These are phyloP conservation scores for Kondoa subrosea DNA, from an alignment of 768 basidiomycete genomes.

Conservation along the genomic window DNA sequence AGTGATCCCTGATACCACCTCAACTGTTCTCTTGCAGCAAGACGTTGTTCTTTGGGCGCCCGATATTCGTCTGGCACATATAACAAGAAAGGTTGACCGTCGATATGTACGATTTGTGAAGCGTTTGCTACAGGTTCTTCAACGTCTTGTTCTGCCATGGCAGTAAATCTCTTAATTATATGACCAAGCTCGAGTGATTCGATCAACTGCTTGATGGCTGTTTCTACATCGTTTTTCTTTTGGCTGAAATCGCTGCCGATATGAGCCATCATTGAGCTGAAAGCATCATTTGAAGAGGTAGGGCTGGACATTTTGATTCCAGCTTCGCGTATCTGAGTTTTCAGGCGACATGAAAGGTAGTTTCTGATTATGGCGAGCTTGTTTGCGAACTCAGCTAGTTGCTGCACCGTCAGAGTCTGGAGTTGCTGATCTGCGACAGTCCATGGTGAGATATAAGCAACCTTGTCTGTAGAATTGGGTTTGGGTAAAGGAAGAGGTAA, in stretches of 20 bases:
- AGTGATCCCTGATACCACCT: not conserved
- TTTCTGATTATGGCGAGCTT: not conserved
- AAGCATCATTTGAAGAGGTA: not conserved
- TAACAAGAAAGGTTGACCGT: conserved; percentile 14
- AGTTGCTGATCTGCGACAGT: not conserved
- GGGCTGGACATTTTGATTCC: not conserved
- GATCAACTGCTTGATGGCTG: not conserved
- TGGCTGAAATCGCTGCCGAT: too few relatives aligned
- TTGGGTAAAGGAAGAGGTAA: not conserved
- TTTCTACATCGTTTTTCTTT: not conserved
- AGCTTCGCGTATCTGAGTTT: not conserved
- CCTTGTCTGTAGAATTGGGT: not conserved
- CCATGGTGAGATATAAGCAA: not conserved
- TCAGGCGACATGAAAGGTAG: not conserved
- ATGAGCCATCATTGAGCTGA: too few relatives aligned
- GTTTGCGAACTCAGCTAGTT: not conserved
- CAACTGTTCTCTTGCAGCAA: not conserved
- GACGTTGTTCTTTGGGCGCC: conserved; percentile 3
- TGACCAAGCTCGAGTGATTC: not conserved
- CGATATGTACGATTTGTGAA: conserved; percentile 14
- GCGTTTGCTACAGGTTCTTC: not conserved
- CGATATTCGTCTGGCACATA: conserved; percentile 4
- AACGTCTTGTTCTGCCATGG: not conserved
- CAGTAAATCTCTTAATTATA: not conserved
- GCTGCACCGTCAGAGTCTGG: not conserved